Base-by-base conservation (phyloP, 352 stramenopile genomes). In the Globisporangium paddicum region DNA sequence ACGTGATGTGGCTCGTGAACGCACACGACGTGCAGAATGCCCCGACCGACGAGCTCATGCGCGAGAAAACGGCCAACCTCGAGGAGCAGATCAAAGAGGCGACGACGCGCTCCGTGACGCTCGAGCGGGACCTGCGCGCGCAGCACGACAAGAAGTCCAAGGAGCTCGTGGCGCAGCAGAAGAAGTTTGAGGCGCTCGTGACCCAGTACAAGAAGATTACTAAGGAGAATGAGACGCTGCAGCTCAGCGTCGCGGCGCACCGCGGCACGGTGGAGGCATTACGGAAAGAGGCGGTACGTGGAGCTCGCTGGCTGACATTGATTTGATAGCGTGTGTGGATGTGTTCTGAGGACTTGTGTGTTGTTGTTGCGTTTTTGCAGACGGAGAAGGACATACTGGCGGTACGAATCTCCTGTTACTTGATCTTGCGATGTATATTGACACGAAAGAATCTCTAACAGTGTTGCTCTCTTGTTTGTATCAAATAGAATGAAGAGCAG, bases 51-150 rank as follows among this genome's bases (percentile, higher is more conserved):
- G 86, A 93, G 63, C 66, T 92, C 50, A 90, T 93, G 75, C 82
- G 83, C 37, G 85, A 95, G 51, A 95, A 95, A 63, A 95, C 86
- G 1, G 86, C 86, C 0, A 93, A 95, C 54, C 60, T 95, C n/a
- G 86, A 94, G 67, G 86, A 95, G 69, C 81, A 86, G 41, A 95
- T 95, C 58, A 93, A 93, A 47, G 83, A 95, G 55, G 86, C 86
- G 8, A 92, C 83, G 0, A 40, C 77, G 11, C 79, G 80, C 18
- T 90, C 81, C 1, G 79, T 87, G 58, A 64, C 70, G 14, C 51
- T 93, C 40, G 86, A 95, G 56, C 86, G 85, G 46, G 69, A 88
- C 5, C 66, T 95, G 23, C 86, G 86, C 23, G 35, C 74, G 8
- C 76, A 91, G 45, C 81, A 95, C 38, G 79, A 93, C 41, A 78